A percentile compares a stretch with the other conserved stretches of the same genome.
Conservation (phyloP, 306 rosid species). For the Urtica urens region DNA sequence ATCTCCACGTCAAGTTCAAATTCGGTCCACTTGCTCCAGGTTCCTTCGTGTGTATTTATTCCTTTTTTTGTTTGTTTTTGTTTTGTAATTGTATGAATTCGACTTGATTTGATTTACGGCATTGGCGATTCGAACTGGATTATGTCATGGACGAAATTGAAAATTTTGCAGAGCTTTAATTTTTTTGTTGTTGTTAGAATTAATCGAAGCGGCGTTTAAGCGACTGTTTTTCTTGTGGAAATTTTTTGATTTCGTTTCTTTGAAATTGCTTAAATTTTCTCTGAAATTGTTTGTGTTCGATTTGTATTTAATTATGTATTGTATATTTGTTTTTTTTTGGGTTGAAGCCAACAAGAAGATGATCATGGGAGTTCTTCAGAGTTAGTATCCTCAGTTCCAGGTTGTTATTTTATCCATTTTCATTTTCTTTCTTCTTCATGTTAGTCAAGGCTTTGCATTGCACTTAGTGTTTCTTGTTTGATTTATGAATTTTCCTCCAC, state of each 20-base stretch:
- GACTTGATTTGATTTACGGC: neutral
- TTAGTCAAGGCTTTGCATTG: neutral
- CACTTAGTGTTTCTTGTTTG: neutral
- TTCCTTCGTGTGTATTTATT: conserved; percentile 17
- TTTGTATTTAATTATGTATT: neutral
- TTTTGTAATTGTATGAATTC: neutral
- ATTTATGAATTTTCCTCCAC: neutral
- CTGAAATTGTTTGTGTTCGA: neutral
- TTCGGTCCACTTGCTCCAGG: conserved; percentile 46
- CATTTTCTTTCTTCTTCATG: conserved; percentile 5
- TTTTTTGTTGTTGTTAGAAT: neutral
- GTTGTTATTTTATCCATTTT: conserved; percentile 29
- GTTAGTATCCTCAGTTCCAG: conserved; percentile 53
- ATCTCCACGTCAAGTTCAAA: conserved; percentile 30
- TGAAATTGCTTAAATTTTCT: neutral
- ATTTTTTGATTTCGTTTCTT: neutral
- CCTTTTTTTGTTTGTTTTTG: neutral
- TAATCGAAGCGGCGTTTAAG: neutral
- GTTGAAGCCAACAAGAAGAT: conserved; percentile 50
- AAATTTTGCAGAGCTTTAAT: neutral
- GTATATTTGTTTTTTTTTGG: conserved; percentile 17
- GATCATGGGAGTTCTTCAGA: conserved; percentile 36
- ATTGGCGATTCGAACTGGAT: neutral
- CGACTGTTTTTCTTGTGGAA: neutral
- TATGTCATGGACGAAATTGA: neutral